phyloP scores from a whole-genome alignment of 192 early-diverging fungal species.

The Backusella mclennaniae region DNA sequence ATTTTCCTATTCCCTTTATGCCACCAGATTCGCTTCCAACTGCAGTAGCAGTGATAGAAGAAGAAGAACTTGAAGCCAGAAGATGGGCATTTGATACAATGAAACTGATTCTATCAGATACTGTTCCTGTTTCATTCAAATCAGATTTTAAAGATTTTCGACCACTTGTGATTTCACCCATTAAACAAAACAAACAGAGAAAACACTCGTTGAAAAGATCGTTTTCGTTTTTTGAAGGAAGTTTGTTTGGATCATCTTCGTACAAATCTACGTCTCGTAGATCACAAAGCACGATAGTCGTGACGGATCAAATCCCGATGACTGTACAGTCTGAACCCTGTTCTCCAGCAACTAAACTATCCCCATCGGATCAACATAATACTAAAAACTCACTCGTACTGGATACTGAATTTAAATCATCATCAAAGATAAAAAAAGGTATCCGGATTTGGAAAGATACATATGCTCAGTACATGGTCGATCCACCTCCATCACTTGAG shows the following conservation, averaged over 20 bases:
- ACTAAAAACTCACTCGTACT: neutral
- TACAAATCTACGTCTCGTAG: neutral
- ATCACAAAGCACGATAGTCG: conserved; percentile 1
- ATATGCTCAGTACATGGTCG: neutral
- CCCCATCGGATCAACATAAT: neutral
- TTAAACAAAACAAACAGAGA: neutral
- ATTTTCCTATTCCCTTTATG: neutral
- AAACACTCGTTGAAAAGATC: neutral
- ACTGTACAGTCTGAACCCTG: neutral
- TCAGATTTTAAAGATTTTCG: neutral
- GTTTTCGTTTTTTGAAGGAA: conserved; percentile 7
- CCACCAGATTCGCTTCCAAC: conserved; percentile 2
- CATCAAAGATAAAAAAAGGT: neutral
- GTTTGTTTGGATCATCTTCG: neutral
- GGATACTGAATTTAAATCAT: neutral
- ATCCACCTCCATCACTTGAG: neutral
- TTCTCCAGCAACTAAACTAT: neutral
- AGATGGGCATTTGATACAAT: conserved; percentile 15
- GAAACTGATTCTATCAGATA: neutral
- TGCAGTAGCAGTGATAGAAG: neutral
- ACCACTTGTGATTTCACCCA: neutral
- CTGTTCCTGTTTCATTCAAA: conserved; percentile 2
- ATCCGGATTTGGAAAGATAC: conserved; percentile 11
- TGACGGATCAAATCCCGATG: neutral
- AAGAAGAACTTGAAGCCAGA: conserved; percentile 9